phyloP scores from a whole-genome alignment of 352 stramenopile genomes.

The Pythium plurisporium region DNA sequence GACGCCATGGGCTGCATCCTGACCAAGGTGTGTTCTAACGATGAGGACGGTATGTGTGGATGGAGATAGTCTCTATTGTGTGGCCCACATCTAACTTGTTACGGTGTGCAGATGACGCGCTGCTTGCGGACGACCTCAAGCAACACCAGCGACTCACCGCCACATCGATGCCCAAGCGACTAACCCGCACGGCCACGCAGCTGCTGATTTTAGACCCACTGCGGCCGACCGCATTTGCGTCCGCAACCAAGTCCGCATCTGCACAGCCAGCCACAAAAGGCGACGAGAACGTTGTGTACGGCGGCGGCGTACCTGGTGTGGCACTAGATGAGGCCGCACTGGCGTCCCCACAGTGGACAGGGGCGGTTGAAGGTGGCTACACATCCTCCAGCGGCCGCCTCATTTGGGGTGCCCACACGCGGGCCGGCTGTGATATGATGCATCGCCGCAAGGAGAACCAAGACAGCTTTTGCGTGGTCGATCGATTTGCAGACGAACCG shows the following conservation, averaged over 20 bases:
- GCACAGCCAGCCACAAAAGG: constrained; percentile 3
- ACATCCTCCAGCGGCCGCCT: constrained; percentile 38
- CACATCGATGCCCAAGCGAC: constrained; percentile 10
- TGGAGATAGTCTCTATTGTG: background rate
- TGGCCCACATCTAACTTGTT: background rate
- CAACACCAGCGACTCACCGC: constrained; percentile 11
- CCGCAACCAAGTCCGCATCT: background rate
- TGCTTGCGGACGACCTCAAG: constrained; percentile 19
- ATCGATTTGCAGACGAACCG: constrained; percentile 40
- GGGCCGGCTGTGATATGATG: constrained; percentile 68
- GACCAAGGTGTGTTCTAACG: constrained; percentile 41
- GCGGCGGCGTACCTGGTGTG: constrained; percentile 61
- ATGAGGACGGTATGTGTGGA: constrained; percentile 18
- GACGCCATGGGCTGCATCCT: constrained; percentile 50
- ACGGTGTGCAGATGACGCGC: constrained; percentile 3
- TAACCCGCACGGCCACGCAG: constrained; percentile 19
- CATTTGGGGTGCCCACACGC: constrained; percentile 47
- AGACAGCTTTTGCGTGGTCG: constrained; percentile 63
- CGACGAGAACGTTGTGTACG: constrained; percentile 31
- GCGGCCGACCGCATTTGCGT: background rate
- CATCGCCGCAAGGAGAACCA: constrained; percentile 84
- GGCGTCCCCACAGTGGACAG: constrained; percentile 63
- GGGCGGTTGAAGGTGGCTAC: constrained; percentile 42
- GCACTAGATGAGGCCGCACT: constrained; percentile 53
- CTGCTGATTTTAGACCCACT: constrained; percentile 15